phyloP scores from a whole-genome alignment of 371 early-diverging fungal species.

The Lichtheimia ornata region DNA sequence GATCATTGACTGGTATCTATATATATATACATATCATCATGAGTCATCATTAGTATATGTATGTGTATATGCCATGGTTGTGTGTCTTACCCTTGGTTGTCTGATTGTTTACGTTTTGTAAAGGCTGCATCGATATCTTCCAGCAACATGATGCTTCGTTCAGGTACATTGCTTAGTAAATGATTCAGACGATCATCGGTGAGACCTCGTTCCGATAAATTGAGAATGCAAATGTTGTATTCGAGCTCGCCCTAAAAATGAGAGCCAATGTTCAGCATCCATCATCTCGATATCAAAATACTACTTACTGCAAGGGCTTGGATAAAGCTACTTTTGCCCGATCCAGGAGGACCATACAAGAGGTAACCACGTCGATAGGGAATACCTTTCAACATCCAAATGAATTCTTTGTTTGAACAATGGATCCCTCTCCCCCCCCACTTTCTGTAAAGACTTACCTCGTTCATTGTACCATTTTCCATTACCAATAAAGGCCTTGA shows the following conservation, averaged over 20 bases:
- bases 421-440: too few species aligned
- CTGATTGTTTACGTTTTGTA: conserved; percentile 60
- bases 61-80: conserved; percentile 2
- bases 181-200: conserved; percentile 96
- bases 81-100: conserved; percentile 57
- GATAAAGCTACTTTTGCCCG: conserved; percentile 98
- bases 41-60: not conserved
- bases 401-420: not conserved
- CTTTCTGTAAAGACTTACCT: conserved; percentile 56
- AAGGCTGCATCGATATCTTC: conserved; percentile 99
- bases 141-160: conserved; percentile 93
- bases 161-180: conserved; percentile 91
- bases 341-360: conserved; percentile 98
- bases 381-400: conserved; percentile 58
- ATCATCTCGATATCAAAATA: not conserved
- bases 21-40: too few species aligned
- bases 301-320: conserved; percentile 88
- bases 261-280: not conserved
- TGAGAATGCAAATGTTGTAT: conserved; percentile 97
- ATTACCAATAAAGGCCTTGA: conserved; percentile 81
- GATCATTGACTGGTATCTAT: conserved; percentile 85
- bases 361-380: conserved; percentile 98
- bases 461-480: conserved; percentile 95
- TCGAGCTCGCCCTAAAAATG: conserved; percentile 76
- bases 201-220: conserved; percentile 89